Base-by-base conservation (phyloP, 2,329 filamentous ascomycete genomes). In the Zymoseptoria passerinii region DNA sequence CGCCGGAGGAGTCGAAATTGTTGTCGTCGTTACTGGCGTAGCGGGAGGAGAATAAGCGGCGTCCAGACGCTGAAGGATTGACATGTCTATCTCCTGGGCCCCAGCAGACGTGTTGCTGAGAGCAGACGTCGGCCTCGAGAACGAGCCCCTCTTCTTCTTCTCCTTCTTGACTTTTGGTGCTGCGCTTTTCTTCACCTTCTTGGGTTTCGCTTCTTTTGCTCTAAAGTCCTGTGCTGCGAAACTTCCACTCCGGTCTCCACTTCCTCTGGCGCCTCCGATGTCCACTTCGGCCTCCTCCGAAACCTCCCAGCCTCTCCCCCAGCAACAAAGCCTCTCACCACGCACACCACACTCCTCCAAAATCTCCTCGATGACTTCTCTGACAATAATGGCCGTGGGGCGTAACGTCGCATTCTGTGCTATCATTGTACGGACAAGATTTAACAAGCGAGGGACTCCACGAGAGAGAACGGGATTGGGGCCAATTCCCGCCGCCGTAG, bases 371-470 rank as follows among this genome's bases (percentile, higher is more conserved):
- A 73, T 58, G 20, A 69, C 69, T 55, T 76, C 73, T 8, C 75
- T 71, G 5, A 79, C 75, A 54, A 73, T 71, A 13, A 70, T 64
- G 7, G 76, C 76, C 1, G 69, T 70, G 1, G 77, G 77, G 18
- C 77, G 71, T 6, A 73, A 62, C 20, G 64, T 66, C 0, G 77
- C 75, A 8, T 74, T 73, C 57, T 68, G 72, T 55, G 67, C 70
- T 53, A 78, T 66, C 76, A 78, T 80, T 18, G 62, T 68, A 44
- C 72, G 69, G 27, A 77, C 63, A n/a, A 79, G 58, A 5, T 66
- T 63, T 35, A 79, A 55, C 7, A 79, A 67, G 9, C 72, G 70
- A 3, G 75, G 75, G 2, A 79, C 62, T 10, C 72, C 74, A 5
- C 72, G 70, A 48, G 35, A 13, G 35, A 44, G 35, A 16, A 44